phyloP scores from a whole-genome alignment of 768 basidiomycete genomes.

The Kwoniella dejecticola region DNA sequence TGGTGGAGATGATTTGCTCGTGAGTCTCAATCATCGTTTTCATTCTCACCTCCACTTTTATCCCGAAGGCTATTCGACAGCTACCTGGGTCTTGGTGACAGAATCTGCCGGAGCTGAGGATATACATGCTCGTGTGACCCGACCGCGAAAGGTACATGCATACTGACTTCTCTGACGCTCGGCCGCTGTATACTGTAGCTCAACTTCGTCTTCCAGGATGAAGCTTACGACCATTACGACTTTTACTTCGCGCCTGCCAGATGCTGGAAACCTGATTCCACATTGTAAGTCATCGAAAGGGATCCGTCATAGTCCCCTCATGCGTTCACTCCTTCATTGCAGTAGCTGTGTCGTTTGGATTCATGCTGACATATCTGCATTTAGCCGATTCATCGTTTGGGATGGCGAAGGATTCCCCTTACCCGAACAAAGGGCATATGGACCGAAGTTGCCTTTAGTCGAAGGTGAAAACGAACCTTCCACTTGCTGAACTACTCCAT shows the following conservation, averaged over 20 bases:
- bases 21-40: neutral
- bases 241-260: conserved; percentile 6
- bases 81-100: too few species aligned
- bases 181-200: too few species aligned
- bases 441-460: neutral
- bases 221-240: conserved; percentile 8
- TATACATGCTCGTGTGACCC: too few species aligned
- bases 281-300: neutral
- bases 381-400: conserved; percentile 11
- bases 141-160: too few species aligned
- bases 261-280: conserved; percentile 6
- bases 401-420: conserved; percentile 3
- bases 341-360: too few species aligned
- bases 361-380: neutral
- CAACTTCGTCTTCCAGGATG: conserved; percentile 5
- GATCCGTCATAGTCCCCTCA: neutral
- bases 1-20: conserved; percentile 6
- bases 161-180: too few species aligned
- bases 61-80: too few species aligned
- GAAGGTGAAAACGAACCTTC: neutral
- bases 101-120: too few species aligned
- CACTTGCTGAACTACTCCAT: neutral
- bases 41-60: neutral
- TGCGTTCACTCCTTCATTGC: too few species aligned
- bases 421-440: conserved; percentile 12